Conservation (phyloP, 805 yeast species). For the Cyberlindnera saturnus region DNA sequence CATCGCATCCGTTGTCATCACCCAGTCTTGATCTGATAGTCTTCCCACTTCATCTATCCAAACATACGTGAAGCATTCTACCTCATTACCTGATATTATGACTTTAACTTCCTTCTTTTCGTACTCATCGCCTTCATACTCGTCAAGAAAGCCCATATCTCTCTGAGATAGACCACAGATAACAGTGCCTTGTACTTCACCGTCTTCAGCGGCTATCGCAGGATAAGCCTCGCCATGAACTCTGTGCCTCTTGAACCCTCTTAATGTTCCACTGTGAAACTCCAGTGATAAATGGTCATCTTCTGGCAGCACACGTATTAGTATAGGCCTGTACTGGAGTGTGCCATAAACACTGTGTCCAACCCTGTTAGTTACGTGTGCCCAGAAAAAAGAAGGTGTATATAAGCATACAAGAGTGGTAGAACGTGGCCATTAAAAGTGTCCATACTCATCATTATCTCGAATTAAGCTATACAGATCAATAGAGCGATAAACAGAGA, state of each 20-base stretch:
- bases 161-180: slow-evolving; percentile 3
- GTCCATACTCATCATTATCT: too few species aligned
- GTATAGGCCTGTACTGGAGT: not conserved
- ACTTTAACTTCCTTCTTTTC: slow-evolving; percentile 1
- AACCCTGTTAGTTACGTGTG: not conserved
- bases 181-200: slow-evolving; percentile 3
- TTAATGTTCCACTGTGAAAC: not conserved
- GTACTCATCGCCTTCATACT: slow-evolving; percentile 11
- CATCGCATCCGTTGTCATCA: not conserved
- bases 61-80: slow-evolving; percentile 3
- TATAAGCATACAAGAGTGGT: too few species aligned
- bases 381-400: not conserved
- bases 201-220: not conserved
- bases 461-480: too few species aligned
- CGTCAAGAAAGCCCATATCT: slow-evolving; percentile 6
- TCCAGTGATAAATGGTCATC: not conserved
- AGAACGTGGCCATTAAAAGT: too few species aligned
- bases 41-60: slow-evolving; percentile 3
- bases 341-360: slow-evolving; percentile 9
- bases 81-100: not conserved
- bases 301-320: not conserved
- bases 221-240: slow-evolving; percentile 11
- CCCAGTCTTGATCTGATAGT: slow-evolving; percentile 5
- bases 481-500: too few species aligned
- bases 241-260: slow-evolving; percentile 1